Percentiles rank a stretch among this genome's conserved stretches.
phyloP scores from a whole-genome alignment of 208 protist species.

The Acanthamoeba triangularis region DNA sequence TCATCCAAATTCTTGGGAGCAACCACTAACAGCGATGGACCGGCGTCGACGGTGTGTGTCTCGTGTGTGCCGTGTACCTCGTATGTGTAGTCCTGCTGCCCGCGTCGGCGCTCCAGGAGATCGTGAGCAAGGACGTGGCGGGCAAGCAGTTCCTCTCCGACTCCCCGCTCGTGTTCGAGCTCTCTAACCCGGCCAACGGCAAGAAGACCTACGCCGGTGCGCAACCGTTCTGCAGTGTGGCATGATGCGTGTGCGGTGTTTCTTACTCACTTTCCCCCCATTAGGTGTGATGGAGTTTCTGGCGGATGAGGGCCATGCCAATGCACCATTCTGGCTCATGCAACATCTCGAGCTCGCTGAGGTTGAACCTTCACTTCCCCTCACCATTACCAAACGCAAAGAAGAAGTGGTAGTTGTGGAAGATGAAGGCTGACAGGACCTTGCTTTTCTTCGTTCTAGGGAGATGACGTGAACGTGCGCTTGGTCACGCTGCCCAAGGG shows the following conservation, averaged over 20 bases:
- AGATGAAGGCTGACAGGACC: background rate
- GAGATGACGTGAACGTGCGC: conserved; percentile 18
- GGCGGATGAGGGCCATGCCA: conserved; percentile 38
- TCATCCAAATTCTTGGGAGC: background rate
- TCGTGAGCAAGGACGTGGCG: conserved; percentile 54
- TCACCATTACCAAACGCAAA: background rate
- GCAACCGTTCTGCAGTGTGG: background rate
- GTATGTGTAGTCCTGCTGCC: conserved; percentile 36
- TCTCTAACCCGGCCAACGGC: conserved; percentile 7
- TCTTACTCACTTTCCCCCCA: too few relatives aligned
- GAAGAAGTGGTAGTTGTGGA: too few relatives aligned
- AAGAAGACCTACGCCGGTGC: conserved; percentile 13
- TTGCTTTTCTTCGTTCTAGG: background rate
- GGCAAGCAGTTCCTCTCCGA: conserved; percentile 25
- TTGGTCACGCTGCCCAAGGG: conserved; percentile 57
- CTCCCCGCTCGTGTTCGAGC: conserved; percentile 49
- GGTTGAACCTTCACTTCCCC: background rate
- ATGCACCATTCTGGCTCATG: conserved; percentile 51
- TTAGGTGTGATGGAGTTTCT: conserved; percentile 67
- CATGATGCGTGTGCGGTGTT: background rate
- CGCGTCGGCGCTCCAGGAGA: conserved; percentile 53
- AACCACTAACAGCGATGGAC: too few relatives aligned
- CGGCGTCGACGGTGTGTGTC: background rate
- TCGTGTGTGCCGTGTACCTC: background rate
- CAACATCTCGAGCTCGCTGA: background rate